Evolutionary conservation across 371 early-diverging fungal species (phyloP).

Genomic region (Mortierella sp.): DNA sequence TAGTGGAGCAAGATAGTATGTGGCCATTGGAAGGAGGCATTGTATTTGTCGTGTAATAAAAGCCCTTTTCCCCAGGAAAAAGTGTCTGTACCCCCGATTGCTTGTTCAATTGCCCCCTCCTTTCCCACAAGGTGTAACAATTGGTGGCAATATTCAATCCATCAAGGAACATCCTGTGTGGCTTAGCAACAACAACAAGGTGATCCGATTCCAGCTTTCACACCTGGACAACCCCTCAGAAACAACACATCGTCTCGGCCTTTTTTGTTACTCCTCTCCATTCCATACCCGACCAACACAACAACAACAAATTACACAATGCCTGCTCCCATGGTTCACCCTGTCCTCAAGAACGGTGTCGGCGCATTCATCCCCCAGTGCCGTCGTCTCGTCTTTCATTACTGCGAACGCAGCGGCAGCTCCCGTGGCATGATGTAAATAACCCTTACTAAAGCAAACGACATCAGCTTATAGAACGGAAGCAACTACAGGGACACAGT

Average conservation of each 20-base stretch:
- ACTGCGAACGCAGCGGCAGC: conserved; percentile 89
- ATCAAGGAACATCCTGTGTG: neutral
- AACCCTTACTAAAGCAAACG: conserved; percentile 12
- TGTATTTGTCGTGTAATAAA: neutral
- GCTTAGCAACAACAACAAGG: conserved; percentile 13
- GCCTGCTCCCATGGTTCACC: conserved; percentile 46
- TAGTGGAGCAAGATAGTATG: too few species aligned
- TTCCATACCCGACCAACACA: neutral
- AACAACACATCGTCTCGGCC: conserved; percentile 6
- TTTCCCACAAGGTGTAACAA: too few species aligned
- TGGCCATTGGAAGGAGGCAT: neutral
- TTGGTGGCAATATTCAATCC: neutral
- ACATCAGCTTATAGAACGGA: too few species aligned
- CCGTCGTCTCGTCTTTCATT: conserved; percentile 85
- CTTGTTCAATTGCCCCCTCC: too few species aligned
- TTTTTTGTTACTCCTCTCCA: neutral
- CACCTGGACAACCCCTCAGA: neutral
- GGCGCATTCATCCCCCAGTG: conserved; percentile 87
- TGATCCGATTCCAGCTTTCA: conserved; percentile 6
- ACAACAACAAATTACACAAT: conserved; percentile 16
- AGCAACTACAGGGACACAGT: neutral
- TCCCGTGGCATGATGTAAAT: conserved; percentile 84
- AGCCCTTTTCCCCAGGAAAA: neutral
- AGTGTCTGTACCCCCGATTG: too few species aligned
- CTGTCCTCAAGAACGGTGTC: conserved; percentile 82